Evolutionary conservation across 1,284 basidiomycete genomes (phyloP), one percentile per base, ranked within the genome.

Genomic region (Boletus sp.): DNA sequence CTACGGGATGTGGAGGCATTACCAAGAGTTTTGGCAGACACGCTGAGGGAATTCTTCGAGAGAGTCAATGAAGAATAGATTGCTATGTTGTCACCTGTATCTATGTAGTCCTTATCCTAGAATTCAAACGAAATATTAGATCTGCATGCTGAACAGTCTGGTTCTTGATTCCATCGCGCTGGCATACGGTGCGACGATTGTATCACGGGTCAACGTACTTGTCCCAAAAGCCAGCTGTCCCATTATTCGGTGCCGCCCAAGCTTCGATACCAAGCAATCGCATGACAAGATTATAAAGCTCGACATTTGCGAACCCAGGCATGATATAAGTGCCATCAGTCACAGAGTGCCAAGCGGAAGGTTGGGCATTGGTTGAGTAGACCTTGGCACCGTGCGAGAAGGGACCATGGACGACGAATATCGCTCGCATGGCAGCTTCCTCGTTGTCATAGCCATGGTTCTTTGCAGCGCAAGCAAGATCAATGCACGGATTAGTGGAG

Each of bases 21-120:
- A 36, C 96, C 96, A 0, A 89, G 93, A 47, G 91, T 98, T 12
- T 72, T 99, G 53, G 79, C 90, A n/a, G 84, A 87, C 36, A 97
- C 94, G 2, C 72, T 99, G 50, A 84, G 92, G 57, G 94, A 99
- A 67, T 99, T 91, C 64, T 91, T 91, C 55, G 87, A 90, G 63
- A 76, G 84, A 51, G 77, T 89, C 47, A 84, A 84, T 13, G 86
- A 85, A 56, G 60, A 64, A n/a, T 62, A 62, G 44, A 40, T 23
- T n/a, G 23, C 5, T 29, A 47, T 46, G 10, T 6, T 22, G 30
- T 36, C 16, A 30, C 29, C 2, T 29, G 17, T 47, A 32, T 51
- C 13, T 19, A 23, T 7, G 5, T 12, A 30, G n/a, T 23, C 12
- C 7, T 3, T 8, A n/a, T 14, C 27, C 39, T 32, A 22, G 29